Evolutionary conservation across 2,329 filamentous ascomycete species (phyloP), one percentile per base, ranked within the genome.

Genomic region (Coniella lustricola): DNA sequence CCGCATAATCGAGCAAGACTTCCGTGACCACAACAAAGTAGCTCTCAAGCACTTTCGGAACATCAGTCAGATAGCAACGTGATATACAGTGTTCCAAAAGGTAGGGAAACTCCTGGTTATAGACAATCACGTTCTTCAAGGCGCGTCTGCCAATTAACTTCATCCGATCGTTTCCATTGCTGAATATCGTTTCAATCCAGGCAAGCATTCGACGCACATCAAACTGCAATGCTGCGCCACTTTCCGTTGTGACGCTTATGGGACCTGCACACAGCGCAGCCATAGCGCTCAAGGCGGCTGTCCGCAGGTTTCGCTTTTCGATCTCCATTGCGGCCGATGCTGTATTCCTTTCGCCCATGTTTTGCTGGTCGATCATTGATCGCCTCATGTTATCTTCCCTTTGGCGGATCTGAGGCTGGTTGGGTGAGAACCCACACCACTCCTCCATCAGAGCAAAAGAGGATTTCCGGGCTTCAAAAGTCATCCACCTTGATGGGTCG

Each of bases 371-470:
- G 32, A 95, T 82, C 56, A 93, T 76, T 3, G 87, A 88, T 57
- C 90, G 86, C 37, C 88, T 79, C 84, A 96, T 94, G 32, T 80
- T 85, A 53, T 95, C 86, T 65, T 96, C 90, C 53, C 89, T 78
- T 50, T 84, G 82, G 4, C 84, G 80, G 35, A 95, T 87, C 55
- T 94, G 87, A 13, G 71, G 75, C 62, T 94, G 89, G 55, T 96
- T 95, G 0, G 90, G 89, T 7, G 90, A 95, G 64, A 94, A 96
- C 2, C 93, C 93, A 63, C 93, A 98, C 94, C 94, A 98, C 56
- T 97, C 91, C 66, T 98, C 93, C 90, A 98, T 97, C 41, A 98
- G 71, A 0, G 90, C 84, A 62, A 98, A 98, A 0, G 91, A 87
- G 4, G 93, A 96, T 63, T 96, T 95, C 35, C 94, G 78, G 12